Conservation (phyloP, 768 basidiomycete species). For the Nidularia pulvinata region DNA sequence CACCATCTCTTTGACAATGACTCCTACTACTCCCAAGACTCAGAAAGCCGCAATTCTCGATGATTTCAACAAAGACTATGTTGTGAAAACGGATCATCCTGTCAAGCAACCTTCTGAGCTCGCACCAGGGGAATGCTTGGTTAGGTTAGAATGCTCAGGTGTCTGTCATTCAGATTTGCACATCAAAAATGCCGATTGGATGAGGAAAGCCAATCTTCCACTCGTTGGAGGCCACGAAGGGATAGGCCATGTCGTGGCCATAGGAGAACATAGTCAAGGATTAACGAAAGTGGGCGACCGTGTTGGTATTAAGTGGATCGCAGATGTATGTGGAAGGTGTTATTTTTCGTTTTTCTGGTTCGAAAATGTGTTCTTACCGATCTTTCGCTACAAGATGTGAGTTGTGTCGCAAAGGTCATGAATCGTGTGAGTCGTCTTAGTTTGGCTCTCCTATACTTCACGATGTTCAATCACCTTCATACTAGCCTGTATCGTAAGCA, state of each 20-base stretch:
- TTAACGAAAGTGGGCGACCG: conserved; percentile 70
- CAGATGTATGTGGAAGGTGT: conserved; percentile 34
- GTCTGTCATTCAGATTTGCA: conserved; percentile 80
- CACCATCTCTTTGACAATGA: too few species aligned
- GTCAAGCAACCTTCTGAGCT: conserved; percentile 59
- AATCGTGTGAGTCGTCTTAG: conserved; percentile 32
- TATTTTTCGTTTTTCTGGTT: conserved; percentile 1
- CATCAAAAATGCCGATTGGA: conserved; percentile 69
- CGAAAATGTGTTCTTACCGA: background rate
- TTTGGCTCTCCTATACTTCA: too few species aligned
- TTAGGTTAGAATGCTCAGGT: conserved; percentile 66
- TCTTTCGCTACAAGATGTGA: conserved; percentile 46
- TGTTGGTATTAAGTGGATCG: conserved; percentile 79
- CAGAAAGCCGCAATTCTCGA: conserved; percentile 35
- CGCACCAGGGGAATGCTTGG: conserved; percentile 62
- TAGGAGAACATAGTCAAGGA: conserved; percentile 55
- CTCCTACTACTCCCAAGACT: conserved; percentile 29
- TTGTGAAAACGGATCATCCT: conserved; percentile 40
- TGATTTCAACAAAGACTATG: conserved; percentile 21
- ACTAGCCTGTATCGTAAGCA: conserved; percentile 41
- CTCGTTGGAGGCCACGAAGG: conserved; percentile 83
- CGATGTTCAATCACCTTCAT: background rate
- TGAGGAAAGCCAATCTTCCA: conserved; percentile 44
- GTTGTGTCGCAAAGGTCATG: conserved; percentile 67
- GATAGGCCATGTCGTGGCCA: conserved; percentile 75